phyloP scores from a whole-genome alignment of 257 asterid genomes.

The Penstemon barbatus region DNA sequence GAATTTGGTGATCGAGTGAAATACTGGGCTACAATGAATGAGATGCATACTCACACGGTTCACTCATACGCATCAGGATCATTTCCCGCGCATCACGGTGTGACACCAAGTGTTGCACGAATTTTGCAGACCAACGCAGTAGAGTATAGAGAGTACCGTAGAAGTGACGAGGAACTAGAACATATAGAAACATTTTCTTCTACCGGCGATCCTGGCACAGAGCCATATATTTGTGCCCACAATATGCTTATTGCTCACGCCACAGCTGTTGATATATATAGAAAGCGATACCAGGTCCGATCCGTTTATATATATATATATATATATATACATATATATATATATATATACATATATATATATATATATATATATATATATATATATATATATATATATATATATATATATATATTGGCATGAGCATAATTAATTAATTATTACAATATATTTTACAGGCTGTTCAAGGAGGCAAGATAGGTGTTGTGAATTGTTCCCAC shows the following conservation, averaged over 20 bases:
- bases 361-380: too few relatives aligned
- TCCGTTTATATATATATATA: too few relatives aligned
- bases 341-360: too few relatives aligned
- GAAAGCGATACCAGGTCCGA: conserved; percentile 1
- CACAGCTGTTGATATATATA: conserved; percentile 11
- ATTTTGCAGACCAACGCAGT: too few relatives aligned
- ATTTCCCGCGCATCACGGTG: conserved; percentile 40
- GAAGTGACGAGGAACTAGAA: background rate
- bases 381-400: too few relatives aligned
- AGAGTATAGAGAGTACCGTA: background rate
- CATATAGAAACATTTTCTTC: background rate
- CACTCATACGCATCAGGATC: conserved; percentile 23
- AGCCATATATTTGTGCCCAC: conserved; percentile 43
- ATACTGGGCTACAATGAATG: conserved; percentile 45
- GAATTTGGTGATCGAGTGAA: conserved; percentile 53
- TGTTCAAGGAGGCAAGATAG: conserved; percentile 29
- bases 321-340: too few relatives aligned
- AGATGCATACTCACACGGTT: conserved; percentile 31
- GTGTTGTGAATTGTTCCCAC: conserved; percentile 13
- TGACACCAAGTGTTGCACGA: background rate
- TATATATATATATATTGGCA: too few relatives aligned
- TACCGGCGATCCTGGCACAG: conserved; percentile 32
- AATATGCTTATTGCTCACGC: conserved; percentile 39
- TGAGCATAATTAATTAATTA: too few relatives aligned
- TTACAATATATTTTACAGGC: conserved; percentile 6